Base-by-base conservation (phyloP, 176 grass and related monocot species). In the Phoenix dactylifera region DNA sequence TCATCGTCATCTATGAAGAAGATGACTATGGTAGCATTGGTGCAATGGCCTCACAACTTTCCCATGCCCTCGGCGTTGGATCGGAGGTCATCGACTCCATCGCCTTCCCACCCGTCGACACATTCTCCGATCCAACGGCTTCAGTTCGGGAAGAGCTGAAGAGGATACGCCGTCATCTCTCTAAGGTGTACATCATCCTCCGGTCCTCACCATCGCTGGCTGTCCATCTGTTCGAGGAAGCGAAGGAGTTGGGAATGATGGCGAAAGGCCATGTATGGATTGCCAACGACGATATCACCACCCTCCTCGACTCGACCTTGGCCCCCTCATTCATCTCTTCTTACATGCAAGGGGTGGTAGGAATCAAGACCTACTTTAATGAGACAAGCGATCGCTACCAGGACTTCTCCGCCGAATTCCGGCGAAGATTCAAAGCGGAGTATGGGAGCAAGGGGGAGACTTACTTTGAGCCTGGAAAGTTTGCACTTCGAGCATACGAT, bases 401-500 rank as follows among this genome's bases (percentile, higher is more conserved):
- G 1, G 54, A 10, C 18, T 22, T 55, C 54, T 20, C 1, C 7
- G 7, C 3, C 7, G 54, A 55, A 23, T 55, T 55, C 22, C 54
- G 14, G 1, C n/a, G 22, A 22, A 55, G 54, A 19, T 55, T 55
- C 54, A 55, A 55, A 55, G 7, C n/a, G 10, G 54, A 55, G 3
- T 23, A 22, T 19, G 10, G 22, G 4, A 19, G 22, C 35, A 12
- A 44, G 9, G 2, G 35, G 5, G 3, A 4, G 1, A 28, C 26
- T 28, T 28, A 28, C 26, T 28, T 57, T 51, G 50, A 66, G 14
- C 76, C 76, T 6, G 62, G 68, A 26, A 57, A 20, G 15, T 57
- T 18, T 53, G 77, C 77, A 4, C 49, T 68, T 58, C 55, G 57
- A 56, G 64, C 77, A 62, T 80, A 74, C 51, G 77, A 80, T 58